Percentiles rank a stretch among this genome's conserved stretches.
These are phyloP conservation scores for Candida gigantensis DNA, from an alignment of 1,139 yeast species.

Conservation along the genomic window DNA sequence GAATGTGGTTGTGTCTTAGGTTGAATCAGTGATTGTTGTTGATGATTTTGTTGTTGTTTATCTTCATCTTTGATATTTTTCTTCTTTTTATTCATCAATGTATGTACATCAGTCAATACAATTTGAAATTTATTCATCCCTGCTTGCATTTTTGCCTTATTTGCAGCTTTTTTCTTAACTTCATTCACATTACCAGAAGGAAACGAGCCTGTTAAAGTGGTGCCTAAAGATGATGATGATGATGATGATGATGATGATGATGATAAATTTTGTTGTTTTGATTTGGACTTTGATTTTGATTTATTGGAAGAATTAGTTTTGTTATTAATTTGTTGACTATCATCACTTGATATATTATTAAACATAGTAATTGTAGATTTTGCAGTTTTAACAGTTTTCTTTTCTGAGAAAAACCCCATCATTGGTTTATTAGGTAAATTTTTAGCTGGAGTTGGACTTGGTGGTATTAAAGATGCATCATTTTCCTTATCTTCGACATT, in stretches of 20 bases:
- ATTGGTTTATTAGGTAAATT: constrained; percentile 26
- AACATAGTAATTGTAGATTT: too few species aligned
- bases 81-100: constrained; percentile 40
- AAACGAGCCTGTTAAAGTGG: not conserved
- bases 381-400: constrained; percentile 12
- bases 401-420: constrained; percentile 48
- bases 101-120: constrained; percentile 52
- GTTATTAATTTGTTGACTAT: not conserved
- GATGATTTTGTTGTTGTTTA: constrained; percentile 5
- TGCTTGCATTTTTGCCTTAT: constrained; percentile 41
- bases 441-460: constrained; percentile 47
- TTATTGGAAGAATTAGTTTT: too few species aligned
- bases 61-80: constrained; percentile 21
- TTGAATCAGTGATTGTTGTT: constrained; percentile 7
- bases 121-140: constrained; percentile 56
- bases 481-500: constrained; percentile 3
- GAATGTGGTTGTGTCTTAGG: constrained; percentile 4
- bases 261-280: constrained; percentile 6
- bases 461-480: constrained; percentile 20
- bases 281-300: constrained; percentile 10
- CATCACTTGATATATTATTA: too few species aligned
- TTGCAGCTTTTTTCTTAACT: constrained; percentile 11
- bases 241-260: not conserved
- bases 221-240: not conserved
- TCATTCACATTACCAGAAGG: not conserved